Base-by-base conservation (phyloP, 352 stramenopile genomes). In the Globisporangium irregulare region DNA sequence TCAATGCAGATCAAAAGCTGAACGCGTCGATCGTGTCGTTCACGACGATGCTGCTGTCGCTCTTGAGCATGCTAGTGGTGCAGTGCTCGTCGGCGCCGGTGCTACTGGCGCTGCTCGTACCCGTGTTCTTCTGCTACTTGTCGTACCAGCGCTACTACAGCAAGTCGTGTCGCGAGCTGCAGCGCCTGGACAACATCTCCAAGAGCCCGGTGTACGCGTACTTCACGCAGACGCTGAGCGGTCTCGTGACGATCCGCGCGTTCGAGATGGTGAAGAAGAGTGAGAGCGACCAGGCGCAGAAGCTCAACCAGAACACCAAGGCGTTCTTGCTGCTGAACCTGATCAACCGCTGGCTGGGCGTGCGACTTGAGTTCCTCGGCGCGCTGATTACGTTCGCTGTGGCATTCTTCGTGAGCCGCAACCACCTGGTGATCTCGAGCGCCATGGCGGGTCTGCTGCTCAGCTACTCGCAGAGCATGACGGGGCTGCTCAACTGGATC, bases 321-420 rank as follows among this genome's bases (percentile, higher is more conserved):
- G 95, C 96, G 5, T 99, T 98, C 67, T 87, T 97, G 66, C 73
- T 96, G 10, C 84, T 94, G 20, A 97, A 97, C 69, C 67, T 89
- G 25, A 89, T 97, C 29, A 98, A 98, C 68, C 96, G 96, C 50
- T 99, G 97, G 97, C 77, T 99, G 6, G 94, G 90, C 6, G 82
- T 99, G 54, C 87, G 98, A 8, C 80, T 99, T 12, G 95, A 92
- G 48, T 75, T 74, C n/a, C 69, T 95, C 3, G 83, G 85, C 1
- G 84, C 95, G 9, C 41, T 97, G n/a, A 96, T 99, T 64, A 93
- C 98, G 12, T 84, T 89, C 34, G 82, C 81, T 15, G 83, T 98
- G 9, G 90, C 92, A n/a, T 77, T 98, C 36, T 97, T 97, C 25
- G 78, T 95, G 24, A 95, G 95, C 14, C 68, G 91, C 7, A 58